Conservation (phyloP, 345 rosid genomes). For the Trapa bicornis region DNA sequence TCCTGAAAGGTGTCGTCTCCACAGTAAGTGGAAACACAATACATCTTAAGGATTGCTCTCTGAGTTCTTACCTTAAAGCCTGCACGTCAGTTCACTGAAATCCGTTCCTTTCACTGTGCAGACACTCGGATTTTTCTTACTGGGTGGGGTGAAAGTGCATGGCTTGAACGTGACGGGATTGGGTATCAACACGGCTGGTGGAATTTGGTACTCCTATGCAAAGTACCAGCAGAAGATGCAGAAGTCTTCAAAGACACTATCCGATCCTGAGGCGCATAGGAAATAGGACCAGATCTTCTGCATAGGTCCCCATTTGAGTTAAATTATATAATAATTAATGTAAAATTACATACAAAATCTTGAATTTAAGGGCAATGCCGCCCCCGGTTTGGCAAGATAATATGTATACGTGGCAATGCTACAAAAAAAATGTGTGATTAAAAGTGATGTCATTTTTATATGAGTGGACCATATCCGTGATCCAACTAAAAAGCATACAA, state of each 20-base stretch:
- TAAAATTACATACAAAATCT: too few relatives aligned
- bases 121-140: slow-evolving; percentile 85
- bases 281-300: too few relatives aligned
- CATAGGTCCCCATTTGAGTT: too few relatives aligned
- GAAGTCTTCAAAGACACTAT: slow-evolving; percentile 36
- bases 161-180: slow-evolving; percentile 76
- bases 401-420: too few relatives aligned
- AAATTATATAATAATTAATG: too few relatives aligned
- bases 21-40: slow-evolving; percentile 39
- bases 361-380: too few relatives aligned
- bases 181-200: slow-evolving; percentile 83
- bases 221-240: slow-evolving; percentile 67
- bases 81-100: background rate
- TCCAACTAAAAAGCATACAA: too few relatives aligned
- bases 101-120: slow-evolving; percentile 6
- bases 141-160: slow-evolving; percentile 89
- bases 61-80: background rate
- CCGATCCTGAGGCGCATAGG: slow-evolving; percentile 59
- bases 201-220: slow-evolving; percentile 84
- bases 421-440: too few relatives aligned
- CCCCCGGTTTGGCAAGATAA: too few relatives aligned
- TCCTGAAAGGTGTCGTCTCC: slow-evolving; percentile 94
- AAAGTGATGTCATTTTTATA: too few relatives aligned
- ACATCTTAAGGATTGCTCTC: background rate
- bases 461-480: too few relatives aligned